A percentile compares a stretch with the other conserved stretches of the same genome.
phyloP scores from a whole-genome alignment of 306 rosid species.

The Hippophae gyantsensis region DNA sequence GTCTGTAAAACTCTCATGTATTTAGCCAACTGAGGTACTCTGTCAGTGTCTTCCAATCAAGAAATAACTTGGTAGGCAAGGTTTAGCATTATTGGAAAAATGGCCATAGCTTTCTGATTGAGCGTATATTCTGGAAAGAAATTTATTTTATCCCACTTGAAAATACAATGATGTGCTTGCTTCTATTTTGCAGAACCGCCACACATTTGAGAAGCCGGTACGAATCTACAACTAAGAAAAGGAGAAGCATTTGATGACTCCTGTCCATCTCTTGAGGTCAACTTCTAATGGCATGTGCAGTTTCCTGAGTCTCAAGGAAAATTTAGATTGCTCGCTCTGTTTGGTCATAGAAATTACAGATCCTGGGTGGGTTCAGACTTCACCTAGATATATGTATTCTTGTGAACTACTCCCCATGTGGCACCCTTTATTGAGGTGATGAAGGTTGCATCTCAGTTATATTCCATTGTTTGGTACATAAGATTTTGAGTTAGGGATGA shows the following conservation, averaged over 20 bases:
- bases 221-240: conserved; percentile 44
- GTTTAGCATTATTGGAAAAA: too few relatives aligned
- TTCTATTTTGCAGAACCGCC: conserved; percentile 58
- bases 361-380: not conserved
- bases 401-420: not conserved
- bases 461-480: conserved; percentile 22
- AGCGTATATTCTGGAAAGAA: not conserved
- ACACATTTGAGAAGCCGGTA: conserved; percentile 58
- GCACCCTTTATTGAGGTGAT: conserved; percentile 9
- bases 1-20: not conserved
- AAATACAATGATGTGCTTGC: not conserved
- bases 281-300: conserved; percentile 5
- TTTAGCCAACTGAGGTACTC: too few relatives aligned
- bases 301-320: not conserved
- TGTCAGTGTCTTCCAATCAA: too few relatives aligned
- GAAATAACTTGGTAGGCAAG: too few relatives aligned
- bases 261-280: conserved; percentile 1
- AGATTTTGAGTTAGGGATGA: conserved; percentile 25
- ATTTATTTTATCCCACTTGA: not conserved
- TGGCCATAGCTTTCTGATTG: too few relatives aligned
- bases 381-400: conserved; percentile 5
- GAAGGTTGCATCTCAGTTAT: conserved; percentile 10
- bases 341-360: not conserved
- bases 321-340: not conserved
- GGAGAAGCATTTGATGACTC: conserved; percentile 1